Evolutionary conservation across 768 basidiomycete species (phyloP).

Genomic region (Trametes cinnabarina): DNA sequence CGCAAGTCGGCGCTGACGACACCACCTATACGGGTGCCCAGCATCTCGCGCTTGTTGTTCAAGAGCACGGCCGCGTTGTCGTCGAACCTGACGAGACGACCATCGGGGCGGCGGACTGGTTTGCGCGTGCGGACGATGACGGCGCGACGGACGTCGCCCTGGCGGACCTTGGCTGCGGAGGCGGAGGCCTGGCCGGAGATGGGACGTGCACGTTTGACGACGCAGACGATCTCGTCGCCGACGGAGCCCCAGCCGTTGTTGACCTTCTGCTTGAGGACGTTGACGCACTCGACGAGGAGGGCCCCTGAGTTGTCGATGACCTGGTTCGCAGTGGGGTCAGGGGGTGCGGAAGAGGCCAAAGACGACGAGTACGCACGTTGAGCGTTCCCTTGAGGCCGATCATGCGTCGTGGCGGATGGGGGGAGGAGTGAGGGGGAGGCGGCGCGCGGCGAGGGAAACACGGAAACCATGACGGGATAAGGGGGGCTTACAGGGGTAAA

Average conservation of each 20-base stretch:
- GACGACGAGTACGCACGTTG: conserved; percentile 52
- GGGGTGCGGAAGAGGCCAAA: background rate
- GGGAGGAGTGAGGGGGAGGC: background rate
- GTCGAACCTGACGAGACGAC: conserved; percentile 85
- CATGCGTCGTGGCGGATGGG: conserved; percentile 45
- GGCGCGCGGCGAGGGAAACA: background rate
- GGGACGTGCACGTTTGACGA: conserved; percentile 89
- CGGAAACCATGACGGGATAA: background rate
- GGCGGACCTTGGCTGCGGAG: conserved; percentile 84
- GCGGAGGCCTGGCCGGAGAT: conserved; percentile 63
- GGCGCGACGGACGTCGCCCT: conserved; percentile 93
- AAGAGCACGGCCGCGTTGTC: conserved; percentile 94
- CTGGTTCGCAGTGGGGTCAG: conserved; percentile 36
- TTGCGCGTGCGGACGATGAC: conserved; percentile 95
- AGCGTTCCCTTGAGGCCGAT: conserved; percentile 93
- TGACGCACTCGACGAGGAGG: conserved; percentile 91
- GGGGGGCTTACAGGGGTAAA: conserved; percentile 1
- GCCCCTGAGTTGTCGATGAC: conserved; percentile 98
- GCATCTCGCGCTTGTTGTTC: conserved; percentile 94
- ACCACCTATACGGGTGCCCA: conserved; percentile 92
- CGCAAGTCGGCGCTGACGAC: conserved; percentile 90
- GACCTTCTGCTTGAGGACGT: conserved; percentile 93
- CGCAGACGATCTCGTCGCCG: conserved; percentile 95
- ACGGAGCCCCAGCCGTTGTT: conserved; percentile 92
- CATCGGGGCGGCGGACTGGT: conserved; percentile 81